Evolutionary conservation across 2,329 filamentous ascomycete species (phyloP), one percentile per base, ranked within the genome.

Genomic region (Coleophoma cylindrospora): DNA sequence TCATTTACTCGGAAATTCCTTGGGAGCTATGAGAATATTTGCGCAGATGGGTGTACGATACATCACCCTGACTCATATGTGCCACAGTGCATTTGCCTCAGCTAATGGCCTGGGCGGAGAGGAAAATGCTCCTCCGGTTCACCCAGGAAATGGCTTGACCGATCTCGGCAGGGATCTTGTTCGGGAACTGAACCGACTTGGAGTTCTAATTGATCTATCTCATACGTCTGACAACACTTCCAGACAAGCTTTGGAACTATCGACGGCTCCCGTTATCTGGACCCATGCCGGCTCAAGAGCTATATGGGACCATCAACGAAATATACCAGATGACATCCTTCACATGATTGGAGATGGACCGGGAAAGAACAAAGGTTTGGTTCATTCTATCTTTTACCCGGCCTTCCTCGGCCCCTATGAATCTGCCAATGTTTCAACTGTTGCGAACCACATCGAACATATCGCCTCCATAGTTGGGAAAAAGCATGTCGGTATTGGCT

Each of bases 11-110:
- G 57, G 52, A 14, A 84, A 84, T 59, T 81, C 79, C 1, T 65
- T 80, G 34, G 69, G 74, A 12, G 79, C 73, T 0, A 66, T 86
- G 3, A 75, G 83, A 2, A 68, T 79, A 38, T 84, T 83, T 61
- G 73, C 83, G 60, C 64, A 71, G 2, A 71, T 85, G 2, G 83
- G 83, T 2, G 82, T 84, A 1, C 74, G 81, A 37, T 86, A 86
- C 54, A 77, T 79, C 14, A 86, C 83, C 0, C 66, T 87, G 15
- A 86, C 81, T 8, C 83, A 84, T 68, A 84, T 83, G 58, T 87
- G 83, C 63, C 80, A 86, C 64, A 86, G 85, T 59, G 71, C 69
- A 34, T 86, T 81, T 63, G 81, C 82, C 10, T 54, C 51, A 33
- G 52, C 50, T 8, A 36, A 27, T 27, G 27, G 27, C 9, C 7